Evolutionary conservation across 2,329 filamentous ascomycete species (phyloP).

Genomic region (Colletotrichum camelliae): DNA sequence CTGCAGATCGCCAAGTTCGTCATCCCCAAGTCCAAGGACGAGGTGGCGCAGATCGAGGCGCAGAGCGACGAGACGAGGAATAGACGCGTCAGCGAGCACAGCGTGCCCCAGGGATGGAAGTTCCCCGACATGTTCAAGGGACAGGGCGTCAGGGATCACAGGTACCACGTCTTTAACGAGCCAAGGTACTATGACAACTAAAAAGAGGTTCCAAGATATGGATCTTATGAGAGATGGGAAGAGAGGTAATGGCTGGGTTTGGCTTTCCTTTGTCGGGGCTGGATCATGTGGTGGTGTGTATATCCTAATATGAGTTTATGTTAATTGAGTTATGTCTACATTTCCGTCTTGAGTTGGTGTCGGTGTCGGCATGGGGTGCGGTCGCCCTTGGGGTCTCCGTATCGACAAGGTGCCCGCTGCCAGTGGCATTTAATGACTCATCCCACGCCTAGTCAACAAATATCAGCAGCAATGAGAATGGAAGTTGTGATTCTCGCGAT

Average conservation of each 20-base stretch:
- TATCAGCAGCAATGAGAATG: too few species aligned
- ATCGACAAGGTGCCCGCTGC: too few species aligned
- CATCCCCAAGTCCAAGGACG: slow-evolving; percentile 72
- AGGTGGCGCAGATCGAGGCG: slow-evolving; percentile 48
- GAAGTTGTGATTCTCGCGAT: too few species aligned
- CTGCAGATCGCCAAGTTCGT: slow-evolving; percentile 96
- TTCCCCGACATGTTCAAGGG: slow-evolving; percentile 89
- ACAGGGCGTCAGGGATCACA: slow-evolving; percentile 84
- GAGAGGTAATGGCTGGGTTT: neutral
- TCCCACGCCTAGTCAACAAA: too few species aligned
- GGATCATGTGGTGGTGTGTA: neutral
- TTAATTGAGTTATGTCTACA: neutral
- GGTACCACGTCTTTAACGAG: slow-evolving; percentile 95
- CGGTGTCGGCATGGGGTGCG: accelerated
- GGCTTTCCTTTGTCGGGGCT: neutral
- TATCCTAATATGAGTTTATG: neutral
- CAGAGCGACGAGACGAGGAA: slow-evolving; percentile 60
- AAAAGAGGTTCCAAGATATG: neutral
- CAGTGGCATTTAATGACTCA: too few species aligned
- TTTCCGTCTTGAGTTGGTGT: neutral
- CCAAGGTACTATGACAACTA: slow-evolving; percentile 71
- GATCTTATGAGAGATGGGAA: neutral
- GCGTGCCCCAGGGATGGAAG: slow-evolving; percentile 77
- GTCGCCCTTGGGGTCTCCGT: too few species aligned
- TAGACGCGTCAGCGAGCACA: slow-evolving; percentile 67